A percentile compares a stretch with the other conserved stretches of the same genome.
Evolutionary conservation across 2,329 filamentous ascomycete genomes (phyloP).

Genomic region (Stagonosporopsis rhizophila): DNA sequence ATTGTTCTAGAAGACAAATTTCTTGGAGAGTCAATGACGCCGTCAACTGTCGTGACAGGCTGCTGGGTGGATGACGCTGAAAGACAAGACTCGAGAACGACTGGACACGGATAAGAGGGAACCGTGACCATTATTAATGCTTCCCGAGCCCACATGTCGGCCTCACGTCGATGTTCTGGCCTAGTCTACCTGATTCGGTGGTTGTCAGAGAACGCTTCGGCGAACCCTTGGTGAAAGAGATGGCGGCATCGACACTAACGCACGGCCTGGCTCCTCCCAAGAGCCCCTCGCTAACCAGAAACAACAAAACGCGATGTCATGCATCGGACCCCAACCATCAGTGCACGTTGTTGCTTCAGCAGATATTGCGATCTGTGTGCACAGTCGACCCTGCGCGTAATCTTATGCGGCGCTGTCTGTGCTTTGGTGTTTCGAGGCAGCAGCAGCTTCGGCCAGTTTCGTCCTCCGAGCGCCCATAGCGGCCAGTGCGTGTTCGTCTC

Average conservation of each 20-base stretch:
- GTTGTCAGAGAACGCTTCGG: slow-evolving; percentile 17
- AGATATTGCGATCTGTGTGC: slow-evolving; percentile 28
- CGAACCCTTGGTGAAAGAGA: slow-evolving; percentile 23
- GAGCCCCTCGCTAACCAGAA: slow-evolving; percentile 27
- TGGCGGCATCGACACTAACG: slow-evolving; percentile 26
- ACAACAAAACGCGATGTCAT: slow-evolving; percentile 27
- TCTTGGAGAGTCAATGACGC: slow-evolving; percentile 20
- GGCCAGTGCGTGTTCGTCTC: slow-evolving; percentile 28
- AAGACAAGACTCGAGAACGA: neutral
- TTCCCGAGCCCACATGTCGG: slow-evolving; percentile 20
- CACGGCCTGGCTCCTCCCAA: slow-evolving; percentile 5
- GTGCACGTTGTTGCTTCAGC: slow-evolving; percentile 29
- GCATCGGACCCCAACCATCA: slow-evolving; percentile 30
- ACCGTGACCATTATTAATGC: slow-evolving; percentile 26
- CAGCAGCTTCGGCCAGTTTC: slow-evolving; percentile 25
- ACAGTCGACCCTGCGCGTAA: slow-evolving; percentile 27
- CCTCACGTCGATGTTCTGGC: slow-evolving; percentile 11
- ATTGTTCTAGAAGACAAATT: slow-evolving; percentile 22
- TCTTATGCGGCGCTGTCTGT: slow-evolving; percentile 18
- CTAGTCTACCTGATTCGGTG: slow-evolving; percentile 21
- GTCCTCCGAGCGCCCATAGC: slow-evolving; percentile 37
- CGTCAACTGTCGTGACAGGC: slow-evolving; percentile 5
- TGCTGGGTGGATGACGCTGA: slow-evolving; percentile 11
- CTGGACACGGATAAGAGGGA: slow-evolving; percentile 5
- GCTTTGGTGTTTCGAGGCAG: slow-evolving; percentile 13